Conservation (phyloP, 371 early-diverging fungal genomes). For the Caulochytrium protostelioides region DNA sequence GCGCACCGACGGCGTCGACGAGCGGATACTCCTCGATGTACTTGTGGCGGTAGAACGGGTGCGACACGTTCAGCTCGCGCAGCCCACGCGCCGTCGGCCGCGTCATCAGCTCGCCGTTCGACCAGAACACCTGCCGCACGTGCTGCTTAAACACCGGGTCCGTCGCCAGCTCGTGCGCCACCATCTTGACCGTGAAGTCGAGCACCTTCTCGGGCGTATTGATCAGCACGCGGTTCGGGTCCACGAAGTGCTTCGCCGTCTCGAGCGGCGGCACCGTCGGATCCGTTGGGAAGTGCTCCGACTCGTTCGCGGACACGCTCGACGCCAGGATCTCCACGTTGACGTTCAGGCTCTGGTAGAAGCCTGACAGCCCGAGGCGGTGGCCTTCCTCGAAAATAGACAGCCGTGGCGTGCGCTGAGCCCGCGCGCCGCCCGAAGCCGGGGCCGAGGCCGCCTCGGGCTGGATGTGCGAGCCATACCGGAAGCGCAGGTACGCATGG, state of each 20-base stretch:
- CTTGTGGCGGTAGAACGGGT: constrained; percentile 68
- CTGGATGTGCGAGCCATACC: too few relatives aligned
- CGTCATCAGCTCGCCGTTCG: constrained; percentile 44
- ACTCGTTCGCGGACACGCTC: constrained; percentile 5
- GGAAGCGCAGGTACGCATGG: too few relatives aligned
- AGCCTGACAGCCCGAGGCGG: too few relatives aligned
- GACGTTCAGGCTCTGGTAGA: too few relatives aligned
- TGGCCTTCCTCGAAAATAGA: too few relatives aligned
- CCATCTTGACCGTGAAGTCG: constrained; percentile 35
- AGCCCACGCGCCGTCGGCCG: constrained; percentile 64
- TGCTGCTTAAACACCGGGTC: constrained; percentile 68
- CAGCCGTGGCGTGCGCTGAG: too few relatives aligned
- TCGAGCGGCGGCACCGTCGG: constrained; percentile 25
- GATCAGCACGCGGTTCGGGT: constrained; percentile 20
- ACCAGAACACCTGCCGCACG: constrained; percentile 48
- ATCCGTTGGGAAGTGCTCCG: constrained; percentile 12
- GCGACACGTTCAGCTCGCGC: constrained; percentile 48
- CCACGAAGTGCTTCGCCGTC: constrained; percentile 34
- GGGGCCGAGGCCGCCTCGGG: too few relatives aligned
- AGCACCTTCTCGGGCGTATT: constrained; percentile 33
- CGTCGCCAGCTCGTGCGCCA: constrained; percentile 50
- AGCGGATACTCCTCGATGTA: constrained; percentile 58
- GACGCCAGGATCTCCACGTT: constrained; percentile 9
- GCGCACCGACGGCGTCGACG: constrained; percentile 36
- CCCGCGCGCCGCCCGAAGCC: too few relatives aligned